Evolutionary conservation across 495 filamentous ascomycete genomes (phyloP).

Genomic region (Aspergillus cavernicola): DNA sequence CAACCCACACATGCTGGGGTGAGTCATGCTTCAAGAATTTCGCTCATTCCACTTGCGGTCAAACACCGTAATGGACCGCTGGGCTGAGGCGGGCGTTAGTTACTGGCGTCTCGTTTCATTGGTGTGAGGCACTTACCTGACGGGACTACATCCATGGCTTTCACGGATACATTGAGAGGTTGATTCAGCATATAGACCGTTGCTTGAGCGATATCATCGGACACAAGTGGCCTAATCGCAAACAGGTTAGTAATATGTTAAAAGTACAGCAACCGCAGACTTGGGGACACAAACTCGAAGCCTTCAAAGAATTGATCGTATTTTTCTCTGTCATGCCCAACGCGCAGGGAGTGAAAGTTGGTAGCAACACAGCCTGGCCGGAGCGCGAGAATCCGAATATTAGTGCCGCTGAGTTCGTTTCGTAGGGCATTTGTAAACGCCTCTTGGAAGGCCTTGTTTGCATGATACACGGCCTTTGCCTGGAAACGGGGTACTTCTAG

Average conservation of each 20-base stretch:
- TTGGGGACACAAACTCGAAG: too few species aligned
- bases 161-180: slow-evolving; percentile 27
- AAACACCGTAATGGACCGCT: slow-evolving; percentile 25
- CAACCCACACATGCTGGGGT: too few species aligned
- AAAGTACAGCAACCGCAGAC: too few species aligned
- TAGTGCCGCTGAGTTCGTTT: slow-evolving; percentile 28
- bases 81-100: slow-evolving; percentile 10
- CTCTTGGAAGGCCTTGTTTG: slow-evolving; percentile 36
- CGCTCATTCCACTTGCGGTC: slow-evolving; percentile 26
- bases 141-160: slow-evolving; percentile 38
- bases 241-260: too few species aligned
- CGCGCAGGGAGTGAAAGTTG: slow-evolving; percentile 35
- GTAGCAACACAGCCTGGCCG: slow-evolving; percentile 34
- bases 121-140: too few species aligned
- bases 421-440: slow-evolving; percentile 35
- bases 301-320: slow-evolving; percentile 32
- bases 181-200: slow-evolving; percentile 30
- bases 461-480: slow-evolving; percentile 36
- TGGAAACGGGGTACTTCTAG: slow-evolving; percentile 33
- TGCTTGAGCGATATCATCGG: slow-evolving; percentile 28
- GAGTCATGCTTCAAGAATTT: too few species aligned
- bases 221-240: slow-evolving; percentile 26
- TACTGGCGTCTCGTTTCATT: slow-evolving; percentile 16
- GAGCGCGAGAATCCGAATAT: slow-evolving; percentile 33
- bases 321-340: slow-evolving; percentile 27